phyloP scores from a whole-genome alignment of 305 asterid genomes.

The Rubia balearica region DNA sequence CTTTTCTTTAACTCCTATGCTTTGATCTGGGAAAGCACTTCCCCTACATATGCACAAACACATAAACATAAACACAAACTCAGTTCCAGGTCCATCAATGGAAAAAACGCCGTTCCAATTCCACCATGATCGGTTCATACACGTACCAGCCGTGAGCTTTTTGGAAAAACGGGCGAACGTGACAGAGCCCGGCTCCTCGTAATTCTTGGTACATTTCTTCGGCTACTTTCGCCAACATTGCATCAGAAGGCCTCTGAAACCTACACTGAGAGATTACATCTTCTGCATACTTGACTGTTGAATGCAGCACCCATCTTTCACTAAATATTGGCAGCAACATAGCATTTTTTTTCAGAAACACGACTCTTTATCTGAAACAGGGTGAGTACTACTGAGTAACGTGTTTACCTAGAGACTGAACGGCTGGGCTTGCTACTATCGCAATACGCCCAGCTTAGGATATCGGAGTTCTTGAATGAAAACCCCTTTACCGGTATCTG shows the following conservation, averaged over 20 bases:
- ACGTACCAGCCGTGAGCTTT: constrained; percentile 88
- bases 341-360: neutral
- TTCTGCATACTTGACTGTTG: constrained; percentile 68
- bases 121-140: neutral
- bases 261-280: constrained; percentile 59
- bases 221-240: constrained; percentile 53
- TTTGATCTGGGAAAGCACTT: constrained; percentile 62
- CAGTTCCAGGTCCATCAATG: neutral
- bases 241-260: constrained; percentile 58
- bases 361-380: neutral
- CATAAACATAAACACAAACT: neutral
- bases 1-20: constrained; percentile 49
- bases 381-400: neutral
- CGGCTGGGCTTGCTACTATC: constrained; percentile 95
- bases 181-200: constrained; percentile 44
- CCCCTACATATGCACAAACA: constrained; percentile 43
- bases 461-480: constrained; percentile 60
- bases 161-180: constrained; percentile 57
- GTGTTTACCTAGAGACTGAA: constrained; percentile 37
- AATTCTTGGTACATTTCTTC: constrained; percentile 67
- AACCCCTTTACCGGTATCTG: constrained; percentile 72
- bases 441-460: constrained; percentile 65
- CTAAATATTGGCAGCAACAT: constrained; percentile 11
- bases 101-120: neutral
- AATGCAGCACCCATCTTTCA: constrained; percentile 89